These are phyloP conservation scores for Blastobotrys indianensis DNA, from an alignment of 1,139 yeast genomes.

Conservation along the genomic window DNA sequence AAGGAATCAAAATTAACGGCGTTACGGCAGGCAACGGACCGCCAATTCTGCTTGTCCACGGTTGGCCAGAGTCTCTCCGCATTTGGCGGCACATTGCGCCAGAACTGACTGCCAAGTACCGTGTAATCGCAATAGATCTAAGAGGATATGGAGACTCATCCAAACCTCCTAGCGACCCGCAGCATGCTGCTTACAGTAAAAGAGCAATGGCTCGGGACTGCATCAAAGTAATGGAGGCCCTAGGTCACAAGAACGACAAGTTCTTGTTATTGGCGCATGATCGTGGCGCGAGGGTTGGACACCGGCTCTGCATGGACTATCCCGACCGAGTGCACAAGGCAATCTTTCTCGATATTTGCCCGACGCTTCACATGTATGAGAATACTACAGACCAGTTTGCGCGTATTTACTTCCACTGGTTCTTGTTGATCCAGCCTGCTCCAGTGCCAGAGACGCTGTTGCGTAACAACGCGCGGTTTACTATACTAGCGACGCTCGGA, in stretches of 20 bases:
- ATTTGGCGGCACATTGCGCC: conserved; percentile 17
- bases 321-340: conserved; percentile 14
- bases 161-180: conserved; percentile 10
- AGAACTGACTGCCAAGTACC: conserved; percentile 9
- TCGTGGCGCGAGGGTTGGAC: conserved; percentile 20
- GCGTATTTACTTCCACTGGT: conserved; percentile 18
- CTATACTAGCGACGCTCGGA: no score
- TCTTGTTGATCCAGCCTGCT: conserved; percentile 17
- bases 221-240: conserved; percentile 15
- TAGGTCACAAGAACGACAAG: conserved; percentile 7
- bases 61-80: conserved; percentile 16
- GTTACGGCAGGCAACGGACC: neutral
- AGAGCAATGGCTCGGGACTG: conserved; percentile 18
- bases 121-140: conserved; percentile 17
- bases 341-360: conserved; percentile 17
- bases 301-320: conserved; percentile 16
- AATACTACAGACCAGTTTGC: conserved; percentile 14
- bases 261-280: conserved; percentile 18
- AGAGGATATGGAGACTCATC: conserved; percentile 20
- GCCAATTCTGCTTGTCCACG: conserved; percentile 14
- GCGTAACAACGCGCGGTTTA: conserved; percentile 4
- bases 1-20: conserved; percentile 2
- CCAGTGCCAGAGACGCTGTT: conserved; percentile 17
- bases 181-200: conserved; percentile 12
- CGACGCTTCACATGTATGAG: conserved; percentile 18